Evolutionary conservation across 768 basidiomycete genomes (phyloP), one percentile per base, ranked within the genome.

Genomic region (Auricularia sp.): DNA sequence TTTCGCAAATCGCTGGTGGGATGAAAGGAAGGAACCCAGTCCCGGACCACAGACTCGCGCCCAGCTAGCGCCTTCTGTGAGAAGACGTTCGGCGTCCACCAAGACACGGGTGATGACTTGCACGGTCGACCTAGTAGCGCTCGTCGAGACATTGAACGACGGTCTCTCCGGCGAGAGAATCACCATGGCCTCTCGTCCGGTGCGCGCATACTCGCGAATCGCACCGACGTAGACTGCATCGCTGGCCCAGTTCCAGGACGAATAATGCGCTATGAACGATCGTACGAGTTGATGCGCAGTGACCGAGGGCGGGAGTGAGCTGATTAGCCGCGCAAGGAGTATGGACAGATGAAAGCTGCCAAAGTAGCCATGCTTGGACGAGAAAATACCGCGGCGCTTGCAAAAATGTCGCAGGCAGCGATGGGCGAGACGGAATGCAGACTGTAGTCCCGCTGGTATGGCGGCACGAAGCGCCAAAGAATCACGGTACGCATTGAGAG

Each of bases 301-400:
- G 3, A 61, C 61, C 7, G 56, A n/a, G 12, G 14, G 47, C 6
- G 64, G 61, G 3, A 62, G 61, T 3, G 21, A 34, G 4, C 67
- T 36, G 6, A 65, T 51, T 18, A 70, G 47, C 16, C 66, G 66
- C 21, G 64, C 58, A 16, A 71, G 64, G 8, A 71, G 64, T 14
- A 71, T 58, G 11, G 70, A 66, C 11, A 71, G 36, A 63, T 71
- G 70, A 43, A 71, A 66, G n/a, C 70, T 70, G 7, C 70, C 70
- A 3, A 71, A 66, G 58, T 68, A 71, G 2, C 70, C 70, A 51
- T 68, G 67, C 3, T 70, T 68, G 21, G 67, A 47, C 2, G 65
- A 61, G 34, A 16, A 66, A 10, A 71, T 65, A 12, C 70, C 70
- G 43, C 65, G 67, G 7, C 36, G 47, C n/a, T 61, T 60, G n/a